phyloP scores from a whole-genome alignment of 257 asterid genomes.

The Craterostigma plantagineum region DNA sequence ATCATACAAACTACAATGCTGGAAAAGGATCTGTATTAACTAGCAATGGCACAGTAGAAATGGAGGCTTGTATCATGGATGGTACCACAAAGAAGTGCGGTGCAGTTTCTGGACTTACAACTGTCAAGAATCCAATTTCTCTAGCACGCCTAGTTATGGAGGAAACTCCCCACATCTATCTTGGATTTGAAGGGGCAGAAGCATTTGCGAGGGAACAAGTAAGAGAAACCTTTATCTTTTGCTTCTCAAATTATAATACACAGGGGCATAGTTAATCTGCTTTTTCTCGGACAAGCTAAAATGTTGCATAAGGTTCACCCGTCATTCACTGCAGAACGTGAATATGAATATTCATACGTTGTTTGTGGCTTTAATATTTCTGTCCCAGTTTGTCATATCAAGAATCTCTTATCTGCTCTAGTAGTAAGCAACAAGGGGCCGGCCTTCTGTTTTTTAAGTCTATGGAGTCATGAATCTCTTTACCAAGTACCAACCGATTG shows the following conservation, averaged over 20 bases:
- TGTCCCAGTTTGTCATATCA: too few relatives aligned
- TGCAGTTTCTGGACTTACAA: slow-evolving; percentile 73
- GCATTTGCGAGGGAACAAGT: slow-evolving; percentile 85
- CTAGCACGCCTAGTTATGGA: slow-evolving; percentile 93
- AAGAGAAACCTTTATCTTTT: slow-evolving; percentile 6
- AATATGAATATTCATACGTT: too few relatives aligned
- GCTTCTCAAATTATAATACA: background rate
- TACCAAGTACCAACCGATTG: too few relatives aligned
- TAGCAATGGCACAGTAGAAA: slow-evolving; percentile 66
- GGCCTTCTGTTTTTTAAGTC: too few relatives aligned
- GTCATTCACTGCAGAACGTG: too few relatives aligned
- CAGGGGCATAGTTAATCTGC: slow-evolving; percentile 2
- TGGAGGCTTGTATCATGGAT: slow-evolving; percentile 97
- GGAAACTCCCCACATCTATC: slow-evolving; percentile 84
- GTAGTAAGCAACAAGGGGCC: too few relatives aligned
- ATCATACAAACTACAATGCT: slow-evolving; percentile 60
- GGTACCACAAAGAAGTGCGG: slow-evolving; percentile 79
- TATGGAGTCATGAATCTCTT: too few relatives aligned
- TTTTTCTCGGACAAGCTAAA: background rate
- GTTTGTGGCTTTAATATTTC: too few relatives aligned
- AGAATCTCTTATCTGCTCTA: too few relatives aligned
- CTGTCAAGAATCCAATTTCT: slow-evolving; percentile 70
- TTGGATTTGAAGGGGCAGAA: slow-evolving; percentile 88
- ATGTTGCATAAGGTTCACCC: too few relatives aligned
- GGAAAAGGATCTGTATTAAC: slow-evolving; percentile 87